phyloP scores from a whole-genome alignment of 2,329 filamentous ascomycete genomes.

The Sphaceloma murrayae region DNA sequence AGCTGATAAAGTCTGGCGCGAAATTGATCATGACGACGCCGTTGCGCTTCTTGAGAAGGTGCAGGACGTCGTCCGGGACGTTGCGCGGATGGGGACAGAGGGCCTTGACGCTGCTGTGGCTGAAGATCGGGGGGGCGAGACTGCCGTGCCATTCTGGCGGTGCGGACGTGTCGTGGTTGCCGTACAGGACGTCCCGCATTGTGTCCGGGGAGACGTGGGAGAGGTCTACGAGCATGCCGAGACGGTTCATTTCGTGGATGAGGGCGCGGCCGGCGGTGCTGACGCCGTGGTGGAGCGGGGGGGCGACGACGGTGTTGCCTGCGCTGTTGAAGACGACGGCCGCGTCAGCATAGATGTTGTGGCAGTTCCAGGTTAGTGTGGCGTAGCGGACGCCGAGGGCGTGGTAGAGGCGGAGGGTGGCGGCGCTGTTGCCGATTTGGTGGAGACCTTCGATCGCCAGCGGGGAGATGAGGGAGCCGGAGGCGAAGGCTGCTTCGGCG shows the following conservation, averaged over 20 bases:
- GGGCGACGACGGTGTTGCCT: slow-evolving; percentile 32
- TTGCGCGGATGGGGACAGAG: slow-evolving; percentile 85
- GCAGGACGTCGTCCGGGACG: slow-evolving; percentile 73
- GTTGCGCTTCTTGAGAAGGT: slow-evolving; percentile 61
- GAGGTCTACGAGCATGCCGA: slow-evolving; percentile 90
- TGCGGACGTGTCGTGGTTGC: slow-evolving; percentile 36
- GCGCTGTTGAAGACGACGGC: slow-evolving; percentile 51
- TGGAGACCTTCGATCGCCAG: slow-evolving; percentile 81
- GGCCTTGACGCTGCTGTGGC: slow-evolving; percentile 71
- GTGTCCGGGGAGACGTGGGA: slow-evolving; percentile 71
- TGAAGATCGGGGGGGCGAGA: slow-evolving; percentile 76
- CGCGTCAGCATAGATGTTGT: slow-evolving; percentile 81
- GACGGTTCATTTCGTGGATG: slow-evolving; percentile 81
- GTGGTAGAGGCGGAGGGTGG: slow-evolving; percentile 67
- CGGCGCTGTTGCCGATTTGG: slow-evolving; percentile 77
- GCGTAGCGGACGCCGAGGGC: slow-evolving; percentile 74
- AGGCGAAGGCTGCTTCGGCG: slow-evolving; percentile 46
- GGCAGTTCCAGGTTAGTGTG: slow-evolving; percentile 87
- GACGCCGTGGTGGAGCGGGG: slow-evolving; percentile 61
- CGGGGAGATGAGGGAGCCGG: slow-evolving; percentile 57
- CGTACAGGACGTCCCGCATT: slow-evolving; percentile 65
- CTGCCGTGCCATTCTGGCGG: slow-evolving; percentile 56
- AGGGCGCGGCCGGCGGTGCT: slow-evolving; percentile 59
- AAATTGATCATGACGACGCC: slow-evolving; percentile 91
- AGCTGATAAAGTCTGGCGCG: slow-evolving; percentile 71